Evolutionary conservation across 768 basidiomycete genomes (phyloP).

Genomic region (Thelephora ganbajun): DNA sequence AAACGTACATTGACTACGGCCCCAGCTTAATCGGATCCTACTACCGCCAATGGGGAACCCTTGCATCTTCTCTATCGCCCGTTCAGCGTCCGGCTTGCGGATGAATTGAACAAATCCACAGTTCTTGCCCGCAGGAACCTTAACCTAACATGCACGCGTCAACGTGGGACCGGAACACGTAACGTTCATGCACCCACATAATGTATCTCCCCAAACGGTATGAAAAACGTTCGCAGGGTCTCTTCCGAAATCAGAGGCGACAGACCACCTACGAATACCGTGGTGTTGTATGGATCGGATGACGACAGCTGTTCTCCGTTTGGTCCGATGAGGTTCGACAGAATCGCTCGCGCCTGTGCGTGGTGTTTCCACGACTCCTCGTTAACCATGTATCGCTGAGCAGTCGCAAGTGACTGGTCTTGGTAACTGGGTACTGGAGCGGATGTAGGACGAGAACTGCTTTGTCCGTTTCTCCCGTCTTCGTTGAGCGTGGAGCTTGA

Average conservation of each 20-base stretch:
- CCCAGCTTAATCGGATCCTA: conserved; percentile 85
- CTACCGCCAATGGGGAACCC: conserved; percentile 91
- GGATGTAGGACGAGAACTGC: conserved; percentile 15
- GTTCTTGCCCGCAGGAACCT: conserved; percentile 92
- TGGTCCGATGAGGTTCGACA: conserved; percentile 74
- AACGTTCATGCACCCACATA: conserved; percentile 40
- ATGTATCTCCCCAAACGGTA: conserved; percentile 87
- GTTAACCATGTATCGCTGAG: conserved; percentile 41
- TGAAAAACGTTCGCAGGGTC: conserved; percentile 79
- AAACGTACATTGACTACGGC: conserved; percentile 75
- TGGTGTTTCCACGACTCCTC: conserved; percentile 82
- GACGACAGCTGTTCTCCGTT: conserved; percentile 80
- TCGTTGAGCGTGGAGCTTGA: no score
- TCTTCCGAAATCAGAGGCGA: conserved; percentile 86
- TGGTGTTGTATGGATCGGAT: conserved; percentile 92
- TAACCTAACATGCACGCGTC: conserved; percentile 41
- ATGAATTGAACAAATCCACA: conserved; percentile 96
- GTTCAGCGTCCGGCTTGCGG: conserved; percentile 80
- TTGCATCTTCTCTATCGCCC: conserved; percentile 93
- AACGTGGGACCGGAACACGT: conserved; percentile 6
- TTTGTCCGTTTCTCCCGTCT: no score
- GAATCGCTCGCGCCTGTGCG: conserved; percentile 67
- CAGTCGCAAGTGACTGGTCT: conserved; percentile 1
- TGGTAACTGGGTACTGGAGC: background rate
- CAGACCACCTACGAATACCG: conserved; percentile 87